Conservation (phyloP, 2,329 filamentous ascomycete genomes). For the Myriangium duriaei region DNA sequence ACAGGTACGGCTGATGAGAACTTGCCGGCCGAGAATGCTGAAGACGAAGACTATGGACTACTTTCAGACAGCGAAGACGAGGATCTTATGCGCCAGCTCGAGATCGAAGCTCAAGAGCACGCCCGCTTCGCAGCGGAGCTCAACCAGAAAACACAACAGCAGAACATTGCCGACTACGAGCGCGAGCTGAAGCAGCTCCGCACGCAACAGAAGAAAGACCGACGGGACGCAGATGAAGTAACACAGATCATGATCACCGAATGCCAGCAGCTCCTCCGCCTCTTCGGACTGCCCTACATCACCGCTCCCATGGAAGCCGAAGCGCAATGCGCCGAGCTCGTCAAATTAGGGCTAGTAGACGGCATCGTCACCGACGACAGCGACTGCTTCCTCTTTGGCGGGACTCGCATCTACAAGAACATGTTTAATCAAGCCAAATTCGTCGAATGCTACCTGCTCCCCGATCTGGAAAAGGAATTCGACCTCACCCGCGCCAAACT, state of each 20-base stretch:
- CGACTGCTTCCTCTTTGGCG: constrained; percentile 92
- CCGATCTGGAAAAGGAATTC: constrained; percentile 79
- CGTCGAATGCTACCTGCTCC: constrained; percentile 83
- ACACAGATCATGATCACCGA: constrained; percentile 92
- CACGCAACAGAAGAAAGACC: constrained; percentile 91
- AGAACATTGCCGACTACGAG: constrained; percentile 72
- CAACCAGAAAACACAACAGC: constrained; percentile 58
- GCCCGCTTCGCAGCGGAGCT: constrained; percentile 81
- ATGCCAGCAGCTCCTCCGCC: constrained; percentile 75
- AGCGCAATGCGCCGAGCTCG: constrained; percentile 89
- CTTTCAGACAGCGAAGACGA: constrained; percentile 82
- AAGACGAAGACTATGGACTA: constrained; percentile 30
- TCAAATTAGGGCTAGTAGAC: constrained; percentile 76
- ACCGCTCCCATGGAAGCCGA: constrained; percentile 99
- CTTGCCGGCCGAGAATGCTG: constrained; percentile 13
- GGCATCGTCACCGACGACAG: constrained; percentile 97
- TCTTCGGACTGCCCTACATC: constrained; percentile 92
- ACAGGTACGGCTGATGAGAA: constrained; percentile 15
- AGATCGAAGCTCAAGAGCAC: constrained; percentile 84
- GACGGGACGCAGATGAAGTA: constrained; percentile 90
- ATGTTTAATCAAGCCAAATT: constrained; percentile 99
- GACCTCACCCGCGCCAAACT: constrained; percentile 76
- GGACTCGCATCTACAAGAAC: constrained; percentile 95
- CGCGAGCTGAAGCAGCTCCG: constrained; percentile 75
- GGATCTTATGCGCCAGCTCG: constrained; percentile 74